Conservation (phyloP, 83 land plant genomes). For the Larix sibirica region DNA sequence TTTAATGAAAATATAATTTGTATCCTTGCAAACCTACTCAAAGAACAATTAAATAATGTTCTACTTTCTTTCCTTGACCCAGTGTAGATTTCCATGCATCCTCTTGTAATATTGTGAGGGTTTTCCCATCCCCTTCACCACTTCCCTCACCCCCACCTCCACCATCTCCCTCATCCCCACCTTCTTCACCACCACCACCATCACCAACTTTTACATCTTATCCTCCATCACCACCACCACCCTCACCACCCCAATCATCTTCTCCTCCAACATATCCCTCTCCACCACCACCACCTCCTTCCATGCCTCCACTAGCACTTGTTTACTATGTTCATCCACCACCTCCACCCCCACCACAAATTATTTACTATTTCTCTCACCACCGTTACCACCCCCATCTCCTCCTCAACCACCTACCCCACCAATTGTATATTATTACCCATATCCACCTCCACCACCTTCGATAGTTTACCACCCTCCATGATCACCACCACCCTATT, state of each 20-base stretch:
- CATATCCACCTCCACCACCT: too few species aligned
- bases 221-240: constrained; percentile 15
- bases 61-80: constrained; percentile 28
- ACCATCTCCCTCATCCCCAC: constrained; percentile 22
- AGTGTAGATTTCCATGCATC: constrained; percentile 18
- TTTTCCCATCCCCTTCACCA: background rate
- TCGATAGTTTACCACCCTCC: too few species aligned
- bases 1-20: constrained; percentile 48
- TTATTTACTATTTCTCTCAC: too few species aligned
- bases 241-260: constrained; percentile 29
- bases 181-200: constrained; percentile 41
- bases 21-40: constrained; percentile 49
- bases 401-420: too few species aligned
- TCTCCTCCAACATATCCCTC: constrained; percentile 20
- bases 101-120: background rate
- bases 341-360: too few species aligned
- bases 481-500: too few species aligned
- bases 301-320: background rate
- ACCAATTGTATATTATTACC: too few species aligned
- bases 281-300: constrained; percentile 9
- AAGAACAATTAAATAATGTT: constrained; percentile 40
- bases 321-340: background rate
- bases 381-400: too few species aligned
- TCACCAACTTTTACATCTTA: constrained; percentile 24
- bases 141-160: constrained; percentile 3